Evolutionary conservation across 805 yeast genomes (phyloP).

Genomic region (Alloascoidea hylecoeti): DNA sequence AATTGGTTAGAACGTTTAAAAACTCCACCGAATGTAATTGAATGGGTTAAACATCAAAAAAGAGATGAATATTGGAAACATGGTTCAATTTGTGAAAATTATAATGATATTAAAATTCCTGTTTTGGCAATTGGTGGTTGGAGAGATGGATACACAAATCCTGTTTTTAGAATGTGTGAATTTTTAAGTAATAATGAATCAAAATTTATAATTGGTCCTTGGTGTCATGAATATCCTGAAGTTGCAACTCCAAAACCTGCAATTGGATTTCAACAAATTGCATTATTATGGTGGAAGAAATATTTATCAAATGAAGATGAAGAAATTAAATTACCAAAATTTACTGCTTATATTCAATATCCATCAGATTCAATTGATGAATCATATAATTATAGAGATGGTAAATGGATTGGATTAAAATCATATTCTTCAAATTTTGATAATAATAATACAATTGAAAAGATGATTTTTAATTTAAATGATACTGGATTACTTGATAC

Average conservation of each 20-base stretch:
- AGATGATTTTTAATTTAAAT: no score
- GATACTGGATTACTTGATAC: no score
- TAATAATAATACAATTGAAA: no score
- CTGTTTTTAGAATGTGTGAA: conserved; percentile 28
- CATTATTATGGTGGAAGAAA: conserved; percentile 26
- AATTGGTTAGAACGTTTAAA: no score
- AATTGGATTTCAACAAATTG: conserved; percentile 27
- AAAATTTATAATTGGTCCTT: conserved; percentile 27
- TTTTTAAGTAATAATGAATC: conserved; percentile 24
- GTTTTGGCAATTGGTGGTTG: conserved; percentile 31
- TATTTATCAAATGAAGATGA: conserved; percentile 18
- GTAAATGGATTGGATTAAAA: conserved; percentile 23
- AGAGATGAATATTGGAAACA: conserved; percentile 33
- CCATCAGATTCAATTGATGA: conserved; percentile 24
- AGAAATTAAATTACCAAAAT: conserved; percentile 15
- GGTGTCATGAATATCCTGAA: conserved; percentile 36
- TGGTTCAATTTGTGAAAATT: conserved; percentile 29
- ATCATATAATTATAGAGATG: conserved; percentile 22
- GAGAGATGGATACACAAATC: conserved; percentile 31
- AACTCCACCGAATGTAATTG: conserved; percentile 24
- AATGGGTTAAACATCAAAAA: conserved; percentile 28
- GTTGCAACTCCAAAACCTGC: conserved; percentile 30
- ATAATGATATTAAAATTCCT: conserved; percentile 23
- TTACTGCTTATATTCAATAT: conserved; percentile 27
- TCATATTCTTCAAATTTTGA: conserved; percentile 4